Evolutionary conservation across 371 early-diverging fungal genomes (phyloP), one percentile per base, ranked within the genome.

Genomic region (Zychaea mexicana): DNA sequence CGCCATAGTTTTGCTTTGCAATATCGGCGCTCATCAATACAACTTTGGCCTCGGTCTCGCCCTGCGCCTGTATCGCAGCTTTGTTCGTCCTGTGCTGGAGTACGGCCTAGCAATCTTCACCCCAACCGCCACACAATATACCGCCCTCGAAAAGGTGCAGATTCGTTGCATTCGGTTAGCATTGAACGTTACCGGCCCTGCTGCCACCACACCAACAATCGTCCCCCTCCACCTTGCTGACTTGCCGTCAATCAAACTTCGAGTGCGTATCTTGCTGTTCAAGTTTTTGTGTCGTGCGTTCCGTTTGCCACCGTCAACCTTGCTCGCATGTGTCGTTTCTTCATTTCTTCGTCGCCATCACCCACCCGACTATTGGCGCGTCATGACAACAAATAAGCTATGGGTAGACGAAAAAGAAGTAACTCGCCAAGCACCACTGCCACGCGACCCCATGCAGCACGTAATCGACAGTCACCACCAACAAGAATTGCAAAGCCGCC

Each of bases 21-120:
- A 45, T 6, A 22, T 42, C 13, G 60, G 60, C 22, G 26, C 9
- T 2, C 60, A 59, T 28, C 60, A 5, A 22, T 59, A 59, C 31
- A 33, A 45, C 28, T 27, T 59, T 27, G 60, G 60, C 19, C 39
- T 59, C 9, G 21, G 60, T n/a, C 19, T 30, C 3, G 60, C 60
- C 1, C 19, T 59, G 6, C 46, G 46, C 0, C 15, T 33, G 17
- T 59, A 59, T 28, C n/a, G 46, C 13, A 59, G 26, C 21, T 49
- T 49, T 24, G 19, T 49, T 7, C 49, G 49, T 12, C 49, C 49
- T 7, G 49, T 49, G 21, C 49, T 49, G 8, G 49, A 49, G 24
- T 49, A 49, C 49, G 49, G 49, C 24, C 49, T 49, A 17, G 49
- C 49, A 7, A 49, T 49, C 24, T 7, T 24, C 49, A 17, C 49